These are phyloP conservation scores for Pachysandra terminalis DNA, from an alignment of 164 flowering plant species.

Conservation along the genomic window DNA sequence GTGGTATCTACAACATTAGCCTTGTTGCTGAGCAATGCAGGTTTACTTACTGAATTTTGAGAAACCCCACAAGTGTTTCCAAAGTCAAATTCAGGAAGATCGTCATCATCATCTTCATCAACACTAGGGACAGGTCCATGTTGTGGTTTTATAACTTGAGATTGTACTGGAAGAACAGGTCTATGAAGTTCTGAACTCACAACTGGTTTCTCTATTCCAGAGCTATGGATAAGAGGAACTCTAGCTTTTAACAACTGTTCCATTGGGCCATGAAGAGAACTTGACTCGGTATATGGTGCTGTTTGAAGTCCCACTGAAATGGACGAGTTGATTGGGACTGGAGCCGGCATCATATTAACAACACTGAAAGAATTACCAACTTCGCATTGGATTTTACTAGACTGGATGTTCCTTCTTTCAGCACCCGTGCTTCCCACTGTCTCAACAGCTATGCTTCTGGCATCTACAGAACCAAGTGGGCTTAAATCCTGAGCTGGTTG, in stretches of 20 bases:
- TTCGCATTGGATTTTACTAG: constrained; percentile 5
- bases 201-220: constrained; percentile 14
- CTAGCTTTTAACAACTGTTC: neutral
- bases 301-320: constrained; percentile 13
- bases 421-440: constrained; percentile 4
- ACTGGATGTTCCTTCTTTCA: constrained; percentile 13
- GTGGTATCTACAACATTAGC: too few species aligned
- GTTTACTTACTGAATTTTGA: constrained; percentile 14
- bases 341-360: constrained; percentile 3
- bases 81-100: constrained; percentile 60
- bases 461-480: constrained; percentile 2
- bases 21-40: neutral
- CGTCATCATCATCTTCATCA: constrained; percentile 42
- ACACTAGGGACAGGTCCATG: neutral
- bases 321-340: constrained; percentile 6
- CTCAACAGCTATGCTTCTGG: constrained; percentile 1
- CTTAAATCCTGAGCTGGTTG: constrained; percentile 15
- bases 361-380: constrained; percentile 4
- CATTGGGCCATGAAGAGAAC: neutral
- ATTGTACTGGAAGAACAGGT: constrained; percentile 9
- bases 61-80: constrained; percentile 27
- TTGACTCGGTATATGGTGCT: constrained; percentile 3
- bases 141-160: constrained; percentile 8
- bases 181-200: constrained; percentile 6
- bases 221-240: neutral